These are phyloP conservation scores for Starmera dryadoides DNA, from an alignment of 805 yeast species.

Conservation along the genomic window DNA sequence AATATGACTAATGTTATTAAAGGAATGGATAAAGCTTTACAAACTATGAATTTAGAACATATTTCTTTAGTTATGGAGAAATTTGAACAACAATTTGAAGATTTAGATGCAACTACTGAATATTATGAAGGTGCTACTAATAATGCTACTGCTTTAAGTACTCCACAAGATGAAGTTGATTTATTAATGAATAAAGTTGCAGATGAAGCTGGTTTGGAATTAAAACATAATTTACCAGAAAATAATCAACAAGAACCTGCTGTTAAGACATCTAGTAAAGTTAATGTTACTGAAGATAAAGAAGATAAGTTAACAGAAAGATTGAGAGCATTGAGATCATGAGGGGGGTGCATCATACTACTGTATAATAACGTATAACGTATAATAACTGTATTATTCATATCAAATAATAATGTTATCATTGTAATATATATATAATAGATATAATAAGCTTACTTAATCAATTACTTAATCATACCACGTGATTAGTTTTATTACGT, in stretches of 20 bases:
- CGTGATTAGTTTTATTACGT: no score
- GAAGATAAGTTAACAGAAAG: constrained; percentile 88
- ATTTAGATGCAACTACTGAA: constrained; percentile 86
- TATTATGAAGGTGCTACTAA: constrained; percentile 89
- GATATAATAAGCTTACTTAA: neutral
- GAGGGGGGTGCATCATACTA: neutral
- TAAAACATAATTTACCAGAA: constrained; percentile 68
- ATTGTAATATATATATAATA: neutral
- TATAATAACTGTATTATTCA: neutral
- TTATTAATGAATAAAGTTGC: constrained; percentile 86
- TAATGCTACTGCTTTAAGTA: constrained; percentile 78
- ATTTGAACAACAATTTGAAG: constrained; percentile 94
- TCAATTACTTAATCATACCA: no score
- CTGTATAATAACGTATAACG: no score
- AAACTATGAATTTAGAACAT: constrained; percentile 89
- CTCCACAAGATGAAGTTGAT: constrained; percentile 95
- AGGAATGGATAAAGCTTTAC: constrained; percentile 96
- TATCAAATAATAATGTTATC: neutral
- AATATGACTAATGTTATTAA: constrained; percentile 89
- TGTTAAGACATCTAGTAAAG: constrained; percentile 29
- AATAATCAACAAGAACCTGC: constrained; percentile 48
- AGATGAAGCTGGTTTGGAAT: constrained; percentile 93
- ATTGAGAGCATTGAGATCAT: constrained; percentile 70
- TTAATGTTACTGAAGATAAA: constrained; percentile 50
- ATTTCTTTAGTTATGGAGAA: constrained; percentile 95